A percentile compares a stretch with the other conserved stretches of the same genome.
Conservation (phyloP, 805 yeast genomes). For the Candida berthetii region DNA sequence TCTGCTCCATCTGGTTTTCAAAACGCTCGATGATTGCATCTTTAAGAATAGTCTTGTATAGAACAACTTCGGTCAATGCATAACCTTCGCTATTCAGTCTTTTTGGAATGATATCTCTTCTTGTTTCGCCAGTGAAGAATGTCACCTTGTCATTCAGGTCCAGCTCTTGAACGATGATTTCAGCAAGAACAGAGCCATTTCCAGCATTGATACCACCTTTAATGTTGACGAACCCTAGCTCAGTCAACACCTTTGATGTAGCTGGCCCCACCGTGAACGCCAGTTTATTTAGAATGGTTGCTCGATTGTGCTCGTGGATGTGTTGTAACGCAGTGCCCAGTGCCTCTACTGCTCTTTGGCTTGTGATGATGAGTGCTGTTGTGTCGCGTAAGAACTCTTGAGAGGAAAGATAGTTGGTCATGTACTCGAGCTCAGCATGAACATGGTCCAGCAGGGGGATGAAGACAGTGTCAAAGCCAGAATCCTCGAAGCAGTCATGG, state of each 20-base stretch:
- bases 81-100: conserved; percentile 39
- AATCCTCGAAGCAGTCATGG: conserved; percentile 30
- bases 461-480: conserved; percentile 43
- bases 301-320: conserved; percentile 11
- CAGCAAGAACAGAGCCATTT: conserved; percentile 67
- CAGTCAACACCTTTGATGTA: conserved; percentile 51
- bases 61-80: conserved; percentile 49
- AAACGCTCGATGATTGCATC: conserved; percentile 39
- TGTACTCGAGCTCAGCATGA: conserved; percentile 39
- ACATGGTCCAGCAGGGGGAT: conserved; percentile 71
- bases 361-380: conserved; percentile 67
- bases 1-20: conserved; percentile 4
- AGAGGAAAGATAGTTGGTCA: conserved; percentile 38
- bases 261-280: conserved; percentile 93
- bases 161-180: conserved; percentile 39
- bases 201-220: conserved; percentile 77
- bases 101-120: conserved; percentile 76
- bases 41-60: conserved; percentile 60
- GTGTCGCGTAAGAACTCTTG: conserved; percentile 31
- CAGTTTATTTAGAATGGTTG: conserved; percentile 37
- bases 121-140: conserved; percentile 81
- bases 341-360: conserved; percentile 89
- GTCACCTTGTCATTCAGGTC: conserved; percentile 32
- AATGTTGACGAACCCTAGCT: conserved; percentile 61
- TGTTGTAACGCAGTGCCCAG: conserved; percentile 37